These are phyloP conservation scores for Pseudopediastrum boryanum DNA, from an alignment of 139 green algal species.

Conservation along the genomic window DNA sequence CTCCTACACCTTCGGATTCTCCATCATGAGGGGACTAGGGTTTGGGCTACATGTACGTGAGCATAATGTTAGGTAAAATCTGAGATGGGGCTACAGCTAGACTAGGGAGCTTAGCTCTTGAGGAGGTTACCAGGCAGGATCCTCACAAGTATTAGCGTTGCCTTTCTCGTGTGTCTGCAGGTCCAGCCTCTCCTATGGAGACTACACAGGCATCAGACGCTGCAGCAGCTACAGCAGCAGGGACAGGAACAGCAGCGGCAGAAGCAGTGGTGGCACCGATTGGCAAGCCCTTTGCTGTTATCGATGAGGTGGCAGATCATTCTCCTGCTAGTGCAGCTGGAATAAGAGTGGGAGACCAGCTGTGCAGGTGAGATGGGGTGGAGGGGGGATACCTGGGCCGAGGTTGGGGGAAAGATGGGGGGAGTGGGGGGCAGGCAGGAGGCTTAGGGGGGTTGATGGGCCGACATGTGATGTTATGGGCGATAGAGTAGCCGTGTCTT, in stretches of 20 bases:
- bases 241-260: background rate
- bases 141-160: background rate
- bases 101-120: background rate
- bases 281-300: constrained; percentile 77
- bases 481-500: too few species aligned
- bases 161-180: background rate
- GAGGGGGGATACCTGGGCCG: background rate
- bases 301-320: constrained; percentile 74
- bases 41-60: too few species aligned
- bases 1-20: too few species aligned
- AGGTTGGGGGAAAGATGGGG: background rate
- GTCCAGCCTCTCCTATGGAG: background rate
- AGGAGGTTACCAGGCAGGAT: background rate
- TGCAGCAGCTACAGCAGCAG: background rate
- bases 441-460: too few species aligned
- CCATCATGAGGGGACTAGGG: too few species aligned
- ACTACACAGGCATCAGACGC: background rate
- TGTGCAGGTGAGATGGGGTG: constrained; percentile 61
- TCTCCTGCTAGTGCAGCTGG: constrained; percentile 69
- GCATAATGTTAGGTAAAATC: too few species aligned
- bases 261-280: constrained; percentile 4
- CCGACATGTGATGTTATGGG: too few species aligned
- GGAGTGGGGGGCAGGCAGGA: too few species aligned
- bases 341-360: constrained; percentile 66
- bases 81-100: too few species aligned